Conservation (phyloP, 2,329 filamentous ascomycete genomes). For the Fusarium armeniacum region DNA sequence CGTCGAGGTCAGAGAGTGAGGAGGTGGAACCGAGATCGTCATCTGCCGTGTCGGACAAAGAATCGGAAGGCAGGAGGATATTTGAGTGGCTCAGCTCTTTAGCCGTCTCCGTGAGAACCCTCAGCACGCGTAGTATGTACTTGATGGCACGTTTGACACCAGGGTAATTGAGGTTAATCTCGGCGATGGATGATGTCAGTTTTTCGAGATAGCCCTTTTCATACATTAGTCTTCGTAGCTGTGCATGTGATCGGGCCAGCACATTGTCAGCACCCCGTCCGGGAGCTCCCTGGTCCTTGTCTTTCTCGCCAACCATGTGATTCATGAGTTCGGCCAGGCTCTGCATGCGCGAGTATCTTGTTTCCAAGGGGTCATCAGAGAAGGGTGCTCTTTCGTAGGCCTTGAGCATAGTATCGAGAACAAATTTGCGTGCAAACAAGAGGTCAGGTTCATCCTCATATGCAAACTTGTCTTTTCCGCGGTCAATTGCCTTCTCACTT, state of each 20-base stretch:
- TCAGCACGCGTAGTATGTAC: constrained; percentile 91
- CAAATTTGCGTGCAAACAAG: constrained; percentile 92
- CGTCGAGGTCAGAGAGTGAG: constrained; percentile 88
- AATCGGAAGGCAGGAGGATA: constrained; percentile 77
- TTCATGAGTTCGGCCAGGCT: constrained; percentile 92
- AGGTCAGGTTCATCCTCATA: constrained; percentile 86
- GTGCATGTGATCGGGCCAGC: constrained; percentile 75
- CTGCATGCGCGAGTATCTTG: constrained; percentile 89
- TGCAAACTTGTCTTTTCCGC: constrained; percentile 69
- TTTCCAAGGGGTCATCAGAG: constrained; percentile 84
- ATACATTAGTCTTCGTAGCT: constrained; percentile 95
- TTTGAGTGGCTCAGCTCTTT: constrained; percentile 87
- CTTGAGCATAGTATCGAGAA: constrained; percentile 91
- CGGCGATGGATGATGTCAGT: constrained; percentile 90
- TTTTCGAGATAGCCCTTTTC: constrained; percentile 96
- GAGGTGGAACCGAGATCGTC: constrained; percentile 91
- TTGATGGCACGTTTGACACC: constrained; percentile 95
- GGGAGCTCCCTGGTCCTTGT: constrained; percentile 68
- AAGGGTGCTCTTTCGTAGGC: constrained; percentile 89
- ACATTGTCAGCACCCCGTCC: constrained; percentile 57
- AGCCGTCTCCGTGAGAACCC: constrained; percentile 87
- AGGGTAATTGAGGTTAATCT: constrained; percentile 95
- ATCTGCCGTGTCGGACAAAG: constrained; percentile 77
- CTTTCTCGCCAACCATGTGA: constrained; percentile 87
- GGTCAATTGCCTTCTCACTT: constrained; percentile 77